phyloP scores from a whole-genome alignment of 345 rosid species.

The Salix koriyanagi region DNA sequence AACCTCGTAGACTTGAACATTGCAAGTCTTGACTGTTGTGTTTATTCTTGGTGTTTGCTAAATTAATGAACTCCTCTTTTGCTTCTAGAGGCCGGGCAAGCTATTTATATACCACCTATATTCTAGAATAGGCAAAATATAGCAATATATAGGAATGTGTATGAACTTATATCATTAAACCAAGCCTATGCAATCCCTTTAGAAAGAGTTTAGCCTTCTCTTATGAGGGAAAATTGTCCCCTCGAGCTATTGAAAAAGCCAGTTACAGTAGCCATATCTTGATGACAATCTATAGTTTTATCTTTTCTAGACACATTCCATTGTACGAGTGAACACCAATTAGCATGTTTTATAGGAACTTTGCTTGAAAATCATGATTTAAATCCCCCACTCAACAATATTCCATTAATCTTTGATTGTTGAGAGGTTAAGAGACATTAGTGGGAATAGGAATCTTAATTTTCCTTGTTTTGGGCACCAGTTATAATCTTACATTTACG shows the following conservation, averaged over 20 bases:
- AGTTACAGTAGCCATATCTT: too few relatives aligned
- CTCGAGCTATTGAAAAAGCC: too few relatives aligned
- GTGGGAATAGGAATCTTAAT: constrained; percentile 6
- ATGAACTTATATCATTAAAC: not conserved
- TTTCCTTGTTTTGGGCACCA: not conserved
- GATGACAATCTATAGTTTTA: too few relatives aligned
- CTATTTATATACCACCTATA: not conserved
- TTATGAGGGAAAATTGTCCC: too few relatives aligned
- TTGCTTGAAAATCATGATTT: constrained; percentile 2
- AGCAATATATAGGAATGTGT: too few relatives aligned
- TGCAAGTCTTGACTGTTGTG: too few relatives aligned
- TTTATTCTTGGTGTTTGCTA: too few relatives aligned
- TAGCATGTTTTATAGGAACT: not conserved
- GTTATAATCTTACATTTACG: too few relatives aligned
- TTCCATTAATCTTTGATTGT: not conserved
- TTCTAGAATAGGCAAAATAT: not conserved
- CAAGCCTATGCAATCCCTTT: not conserved
- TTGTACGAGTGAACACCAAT: not conserved
- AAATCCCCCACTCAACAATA: not conserved
- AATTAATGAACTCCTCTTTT: too few relatives aligned
- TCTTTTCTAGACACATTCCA: too few relatives aligned
- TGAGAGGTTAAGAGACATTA: constrained; percentile 6
- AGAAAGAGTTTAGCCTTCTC: not conserved
- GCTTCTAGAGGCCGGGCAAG: not conserved
- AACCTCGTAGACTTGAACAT: not conserved